Conservation (phyloP, 2,329 filamentous ascomycete genomes). For the Phoma herbarum region DNA sequence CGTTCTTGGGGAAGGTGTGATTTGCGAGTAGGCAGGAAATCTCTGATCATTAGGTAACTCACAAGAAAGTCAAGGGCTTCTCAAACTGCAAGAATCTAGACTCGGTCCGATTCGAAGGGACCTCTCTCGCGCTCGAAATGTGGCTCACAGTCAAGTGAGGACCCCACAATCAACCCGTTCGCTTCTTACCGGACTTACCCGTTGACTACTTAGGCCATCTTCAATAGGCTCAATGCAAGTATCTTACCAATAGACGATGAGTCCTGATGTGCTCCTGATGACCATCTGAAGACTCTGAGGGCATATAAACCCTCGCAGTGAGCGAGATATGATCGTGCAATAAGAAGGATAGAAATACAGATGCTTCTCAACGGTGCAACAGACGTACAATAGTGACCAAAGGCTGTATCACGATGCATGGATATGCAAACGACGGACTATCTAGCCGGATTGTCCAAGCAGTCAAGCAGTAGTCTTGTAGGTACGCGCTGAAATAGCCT, state of each 20-base stretch:
- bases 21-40: too few species aligned
- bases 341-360: neutral
- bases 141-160: neutral
- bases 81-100: too few species aligned
- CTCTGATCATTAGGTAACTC: too few species aligned
- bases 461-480: neutral
- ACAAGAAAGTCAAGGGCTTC: too few species aligned
- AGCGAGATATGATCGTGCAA: neutral
- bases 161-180: too few species aligned
- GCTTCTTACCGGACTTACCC: too few species aligned
- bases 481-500: neutral
- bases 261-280: neutral
- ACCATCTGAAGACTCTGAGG: neutral
- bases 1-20: constrained; percentile 47
- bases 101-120: neutral
- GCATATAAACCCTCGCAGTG: neutral
- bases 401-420: neutral
- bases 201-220: neutral
- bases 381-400: neutral
- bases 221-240: neutral
- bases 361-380: neutral
- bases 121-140: neutral
- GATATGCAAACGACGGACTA: neutral
- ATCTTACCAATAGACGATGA: neutral
- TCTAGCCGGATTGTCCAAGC: neutral